Base-by-base conservation (phyloP, 2,329 filamentous ascomycete genomes). In the Raffaelea deltoideospora region DNA sequence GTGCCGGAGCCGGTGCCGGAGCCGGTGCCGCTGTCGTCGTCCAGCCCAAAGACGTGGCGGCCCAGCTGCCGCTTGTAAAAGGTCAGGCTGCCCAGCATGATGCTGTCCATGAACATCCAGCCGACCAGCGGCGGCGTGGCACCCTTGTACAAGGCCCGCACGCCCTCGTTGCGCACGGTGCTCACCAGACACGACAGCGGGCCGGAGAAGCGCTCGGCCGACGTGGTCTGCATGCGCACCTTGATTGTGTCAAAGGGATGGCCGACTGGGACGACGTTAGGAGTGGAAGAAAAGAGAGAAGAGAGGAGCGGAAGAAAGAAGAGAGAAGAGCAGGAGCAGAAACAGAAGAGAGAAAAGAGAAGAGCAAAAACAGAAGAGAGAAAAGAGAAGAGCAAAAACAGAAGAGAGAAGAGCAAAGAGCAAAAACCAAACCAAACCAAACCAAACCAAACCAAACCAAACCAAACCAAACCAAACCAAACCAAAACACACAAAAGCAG, bases 71-170 rank as follows among this genome's bases (percentile, higher is more conserved):
- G 79, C 27, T 88, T 81, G 63, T 96, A 96, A 34, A 93, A 71
- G 19, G 82, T 93, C 46, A 98, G 65, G 15, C 83, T 92, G 30
- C 90, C 90, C 24, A 96, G 71, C 87, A 96, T 94, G 41, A 78
- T 55, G 30, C 64, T 70, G 62, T 98, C 90, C 88, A 96, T 96
- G 51, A 92, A 84, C 81, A 96, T 94, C 90, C 90, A 96, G 48
- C 90, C 90, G 35, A 95, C 75, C 34, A 96, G 65, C 36, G 90
- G 90, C 38, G 88, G 88, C 21, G 82, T 84, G 10, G 86, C 86
- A 49, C 88, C 87, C 62, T 96, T 98, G 69, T 96, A 98, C 30
- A 98, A 65, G 3, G 85, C 90, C 35, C 68, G 60, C 33, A 92
- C 60, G 33, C 88, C 88, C 58, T 98, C 90, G 53, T 86, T 80